Conservation (phyloP, 1,139 yeast species). For the Candida neerlandica region DNA sequence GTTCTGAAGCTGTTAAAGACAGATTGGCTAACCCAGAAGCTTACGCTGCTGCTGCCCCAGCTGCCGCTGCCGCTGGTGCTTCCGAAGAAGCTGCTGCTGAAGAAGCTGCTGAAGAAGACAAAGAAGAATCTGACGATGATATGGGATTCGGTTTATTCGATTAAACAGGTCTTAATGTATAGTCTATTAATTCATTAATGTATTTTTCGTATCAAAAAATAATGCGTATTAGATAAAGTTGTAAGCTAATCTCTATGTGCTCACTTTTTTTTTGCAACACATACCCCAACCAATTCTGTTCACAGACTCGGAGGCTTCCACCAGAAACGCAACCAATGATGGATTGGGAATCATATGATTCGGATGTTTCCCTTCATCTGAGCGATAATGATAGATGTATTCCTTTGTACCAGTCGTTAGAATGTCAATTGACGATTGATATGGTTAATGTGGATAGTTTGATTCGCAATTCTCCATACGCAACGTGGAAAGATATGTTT, state of each 20-base stretch:
- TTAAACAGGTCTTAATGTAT: constrained; percentile 47
- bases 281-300: neutral
- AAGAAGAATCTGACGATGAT: constrained; percentile 67
- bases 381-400: neutral
- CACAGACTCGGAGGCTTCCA: too few relatives aligned
- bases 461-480: constrained; percentile 12
- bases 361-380: neutral
- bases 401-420: neutral
- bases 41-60: constrained; percentile 99
- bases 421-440: constrained; percentile 6
- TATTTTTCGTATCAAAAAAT: neutral
- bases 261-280: constrained; percentile 12
- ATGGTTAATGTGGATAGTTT: constrained; percentile 10
- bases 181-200: neutral
- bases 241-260: neutral
- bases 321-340: neutral
- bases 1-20: constrained; percentile 98
- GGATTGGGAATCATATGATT: constrained; percentile 5
- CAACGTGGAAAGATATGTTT: constrained; percentile 3
- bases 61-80: constrained; percentile 85
- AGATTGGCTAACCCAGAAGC: constrained; percentile 81
- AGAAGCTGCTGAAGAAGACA: constrained; percentile 70
- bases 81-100: constrained; percentile 64
- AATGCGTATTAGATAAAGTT: neutral
- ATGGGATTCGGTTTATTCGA: constrained; percentile 99